Evolutionary conservation across 73 alveolate species (phyloP).

Genomic region (Paramecium sexaurelia): DNA sequence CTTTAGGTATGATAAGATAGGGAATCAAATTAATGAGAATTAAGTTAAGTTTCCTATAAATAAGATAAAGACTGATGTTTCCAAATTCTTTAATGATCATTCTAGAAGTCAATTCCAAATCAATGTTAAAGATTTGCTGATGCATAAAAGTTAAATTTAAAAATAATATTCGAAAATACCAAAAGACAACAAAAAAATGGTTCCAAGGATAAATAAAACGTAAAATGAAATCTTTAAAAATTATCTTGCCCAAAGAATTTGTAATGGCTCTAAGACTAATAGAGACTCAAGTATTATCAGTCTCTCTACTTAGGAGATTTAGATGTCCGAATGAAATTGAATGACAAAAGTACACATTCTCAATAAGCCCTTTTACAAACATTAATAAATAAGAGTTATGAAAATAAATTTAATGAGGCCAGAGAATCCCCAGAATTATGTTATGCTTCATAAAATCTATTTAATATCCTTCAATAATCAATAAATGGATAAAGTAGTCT

Average conservation of each 20-base stretch:
- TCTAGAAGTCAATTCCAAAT: not conserved
- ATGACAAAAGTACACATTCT: conserved; percentile 18
- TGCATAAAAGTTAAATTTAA: not conserved
- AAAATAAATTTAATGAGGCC: not conserved
- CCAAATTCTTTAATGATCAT: not conserved
- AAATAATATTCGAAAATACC: not conserved
- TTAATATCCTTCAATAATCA: not conserved
- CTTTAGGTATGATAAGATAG: not conserved
- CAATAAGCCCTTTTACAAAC: not conserved
- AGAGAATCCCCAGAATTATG: not conserved
- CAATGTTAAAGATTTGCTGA: conserved; percentile 1
- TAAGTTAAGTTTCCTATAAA: not conserved
- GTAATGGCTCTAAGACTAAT: not conserved
- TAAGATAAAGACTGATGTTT: not conserved
- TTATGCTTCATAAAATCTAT: not conserved
- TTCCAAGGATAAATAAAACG: not conserved
- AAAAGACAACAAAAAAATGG: not conserved
- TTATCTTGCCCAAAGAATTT: not conserved
- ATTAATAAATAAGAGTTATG: not conserved
- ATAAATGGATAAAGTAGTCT: not conserved
- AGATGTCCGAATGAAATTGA: not conserved
- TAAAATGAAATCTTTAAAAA: not conserved
- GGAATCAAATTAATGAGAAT: not conserved
- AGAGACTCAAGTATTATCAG: conserved; percentile 25
- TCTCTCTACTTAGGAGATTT: conserved; percentile 25